Conservation (phyloP, 2,329 filamentous ascomycete genomes). For the Calonectria pteridis region DNA sequence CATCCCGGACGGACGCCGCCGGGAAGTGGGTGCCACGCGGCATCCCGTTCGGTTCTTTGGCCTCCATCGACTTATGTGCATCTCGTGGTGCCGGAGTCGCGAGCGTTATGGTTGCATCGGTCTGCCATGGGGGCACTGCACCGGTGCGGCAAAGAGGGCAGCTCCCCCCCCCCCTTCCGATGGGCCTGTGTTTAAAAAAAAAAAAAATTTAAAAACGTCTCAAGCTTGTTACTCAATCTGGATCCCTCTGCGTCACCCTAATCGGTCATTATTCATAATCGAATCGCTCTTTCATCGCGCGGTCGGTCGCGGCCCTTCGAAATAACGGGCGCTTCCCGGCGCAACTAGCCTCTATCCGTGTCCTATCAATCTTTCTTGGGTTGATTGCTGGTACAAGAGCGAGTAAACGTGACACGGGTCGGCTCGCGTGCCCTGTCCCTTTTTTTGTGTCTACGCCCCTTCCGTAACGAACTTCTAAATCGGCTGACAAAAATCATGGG, state of each 20-base stretch:
- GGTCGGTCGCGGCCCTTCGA: background rate
- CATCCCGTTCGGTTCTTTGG: background rate
- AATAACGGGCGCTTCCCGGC: constrained; percentile 1
- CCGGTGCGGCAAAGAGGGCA: background rate
- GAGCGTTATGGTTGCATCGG: constrained; percentile 6
- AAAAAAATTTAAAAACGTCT: background rate
- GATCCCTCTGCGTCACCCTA: background rate
- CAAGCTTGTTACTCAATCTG: constrained; percentile 5
- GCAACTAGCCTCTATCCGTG: background rate
- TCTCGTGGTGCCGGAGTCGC: background rate
- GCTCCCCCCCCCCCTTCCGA: no score
- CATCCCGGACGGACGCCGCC: constrained; percentile 1
- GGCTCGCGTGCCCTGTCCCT: background rate
- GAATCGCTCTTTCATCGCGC: background rate
- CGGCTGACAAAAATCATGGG: background rate
- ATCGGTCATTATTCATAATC: constrained; percentile 8
- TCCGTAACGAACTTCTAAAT: background rate
- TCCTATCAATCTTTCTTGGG: background rate
- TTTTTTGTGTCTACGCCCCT: background rate
- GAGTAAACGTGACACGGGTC: constrained; percentile 1
- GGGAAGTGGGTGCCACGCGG: background rate
- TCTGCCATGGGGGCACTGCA: background rate
- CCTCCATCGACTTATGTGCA: constrained; percentile 2
- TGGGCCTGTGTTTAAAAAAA: background rate
- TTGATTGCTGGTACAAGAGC: background rate